Conservation (phyloP, 2,329 filamentous ascomycete species). For the Trichoderma sp. region DNA sequence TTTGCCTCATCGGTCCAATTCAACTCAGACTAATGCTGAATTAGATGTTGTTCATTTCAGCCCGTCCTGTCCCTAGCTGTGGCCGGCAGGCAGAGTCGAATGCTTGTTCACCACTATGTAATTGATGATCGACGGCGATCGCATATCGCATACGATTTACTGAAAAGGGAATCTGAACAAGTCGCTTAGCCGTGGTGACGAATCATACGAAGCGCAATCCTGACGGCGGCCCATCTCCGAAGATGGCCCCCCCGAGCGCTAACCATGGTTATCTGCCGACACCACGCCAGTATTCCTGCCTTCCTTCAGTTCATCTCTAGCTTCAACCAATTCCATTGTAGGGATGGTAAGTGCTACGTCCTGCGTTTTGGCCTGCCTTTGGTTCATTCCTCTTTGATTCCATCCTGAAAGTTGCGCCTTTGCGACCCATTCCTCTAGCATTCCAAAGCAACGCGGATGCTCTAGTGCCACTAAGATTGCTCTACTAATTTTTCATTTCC, state of each 20-base stretch:
- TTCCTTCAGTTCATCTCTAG: neutral
- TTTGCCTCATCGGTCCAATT: neutral
- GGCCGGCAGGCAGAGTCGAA: neutral
- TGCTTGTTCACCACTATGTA: conserved; percentile 2
- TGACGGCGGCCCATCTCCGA: conserved; percentile 23
- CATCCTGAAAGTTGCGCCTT: conserved; percentile 12
- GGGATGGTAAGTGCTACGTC: neutral
- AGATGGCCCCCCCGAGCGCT: conserved; percentile 11
- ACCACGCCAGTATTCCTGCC: neutral
- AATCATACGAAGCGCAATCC: conserved; percentile 24
- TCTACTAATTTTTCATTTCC: neutral
- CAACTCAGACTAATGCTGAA: conserved; percentile 12
- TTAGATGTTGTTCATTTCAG: neutral
- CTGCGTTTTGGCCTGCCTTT: neutral
- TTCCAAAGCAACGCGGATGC: neutral
- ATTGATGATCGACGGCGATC: conserved; percentile 25
- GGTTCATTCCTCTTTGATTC: neutral
- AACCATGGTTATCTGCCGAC: conserved; percentile 18
- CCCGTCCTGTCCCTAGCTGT: neutral
- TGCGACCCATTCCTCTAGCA: neutral
- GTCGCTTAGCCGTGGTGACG: conserved; percentile 16
- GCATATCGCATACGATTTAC: conserved; percentile 20
- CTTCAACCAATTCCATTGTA: neutral
- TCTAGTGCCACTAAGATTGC: neutral
- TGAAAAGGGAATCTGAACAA: conserved; percentile 17